Conservation (phyloP, 2,329 filamentous ascomycete genomes). For the Colletotrichum sp. region DNA sequence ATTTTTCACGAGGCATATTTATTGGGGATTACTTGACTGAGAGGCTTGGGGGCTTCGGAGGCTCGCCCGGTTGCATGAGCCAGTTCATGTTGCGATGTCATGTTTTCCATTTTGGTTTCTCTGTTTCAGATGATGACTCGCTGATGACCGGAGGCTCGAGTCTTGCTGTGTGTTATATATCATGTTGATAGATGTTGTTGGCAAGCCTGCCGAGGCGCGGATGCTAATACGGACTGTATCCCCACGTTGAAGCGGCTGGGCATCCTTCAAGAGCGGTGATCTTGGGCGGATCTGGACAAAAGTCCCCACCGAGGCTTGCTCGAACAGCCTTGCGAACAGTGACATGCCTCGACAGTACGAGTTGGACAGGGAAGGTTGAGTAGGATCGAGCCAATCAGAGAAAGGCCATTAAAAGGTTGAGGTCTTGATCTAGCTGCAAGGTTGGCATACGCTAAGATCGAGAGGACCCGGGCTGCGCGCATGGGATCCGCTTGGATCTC, state of each 20-base stretch:
- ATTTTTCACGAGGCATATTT: slow-evolving; percentile 1
- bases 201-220: not conserved
- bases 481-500: slow-evolving; percentile 17
- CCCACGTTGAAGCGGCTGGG: not conserved
- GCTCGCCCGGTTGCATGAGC: slow-evolving; percentile 3
- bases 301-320: not conserved
- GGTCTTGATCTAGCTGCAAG: not conserved
- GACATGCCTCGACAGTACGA: not conserved
- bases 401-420: not conserved
- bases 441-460: slow-evolving; percentile 5
- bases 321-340: not conserved
- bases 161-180: slow-evolving; percentile 1
- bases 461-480: not conserved
- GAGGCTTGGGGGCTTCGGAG: not conserved
- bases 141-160: not conserved
- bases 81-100: not conserved
- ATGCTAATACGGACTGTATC: not conserved
- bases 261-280: not conserved
- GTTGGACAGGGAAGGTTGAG: not conserved
- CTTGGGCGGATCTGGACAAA: not conserved
- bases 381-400: not conserved
- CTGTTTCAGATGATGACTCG: not conserved
- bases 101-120: not conserved
- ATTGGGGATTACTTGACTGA: not conserved
- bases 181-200: not conserved